Evolutionary conservation across 2,329 filamentous ascomycete species (phyloP).

Genomic region (Pseudocercospora pini-densiflorae): DNA sequence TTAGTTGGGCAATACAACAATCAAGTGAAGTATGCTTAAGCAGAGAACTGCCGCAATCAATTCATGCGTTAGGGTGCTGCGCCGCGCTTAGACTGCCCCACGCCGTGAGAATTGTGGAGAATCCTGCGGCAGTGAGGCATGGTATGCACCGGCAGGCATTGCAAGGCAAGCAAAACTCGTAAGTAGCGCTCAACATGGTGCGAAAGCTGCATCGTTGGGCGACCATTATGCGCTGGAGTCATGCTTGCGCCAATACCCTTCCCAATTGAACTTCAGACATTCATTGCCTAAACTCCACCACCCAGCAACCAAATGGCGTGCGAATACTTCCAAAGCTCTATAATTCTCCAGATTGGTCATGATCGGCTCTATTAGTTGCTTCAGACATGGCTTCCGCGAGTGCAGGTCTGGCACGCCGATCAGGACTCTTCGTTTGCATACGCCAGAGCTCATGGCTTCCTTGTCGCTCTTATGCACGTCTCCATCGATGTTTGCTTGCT

Average conservation of each 20-base stretch:
- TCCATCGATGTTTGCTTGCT: neutral
- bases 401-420: constrained; percentile 75
- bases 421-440: constrained; percentile 59
- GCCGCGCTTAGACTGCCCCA: neutral
- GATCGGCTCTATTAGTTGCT: constrained; percentile 61
- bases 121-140: neutral
- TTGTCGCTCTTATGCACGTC: neutral
- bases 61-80: neutral
- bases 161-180: neutral
- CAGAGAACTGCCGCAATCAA: neutral
- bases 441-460: constrained; percentile 6
- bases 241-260: constrained; percentile 52
- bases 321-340: constrained; percentile 74
- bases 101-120: neutral
- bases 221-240: neutral
- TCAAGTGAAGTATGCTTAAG: neutral
- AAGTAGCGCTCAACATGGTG: neutral
- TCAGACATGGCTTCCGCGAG: constrained; percentile 77
- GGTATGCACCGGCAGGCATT: neutral
- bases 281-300: constrained; percentile 84
- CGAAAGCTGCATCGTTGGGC: neutral
- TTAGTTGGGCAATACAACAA: neutral
- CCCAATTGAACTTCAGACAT: constrained; percentile 69
- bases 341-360: constrained; percentile 54
- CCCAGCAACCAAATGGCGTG: constrained; percentile 71